phyloP scores from a whole-genome alignment of 768 basidiomycete species.

The Trametes villosa region DNA sequence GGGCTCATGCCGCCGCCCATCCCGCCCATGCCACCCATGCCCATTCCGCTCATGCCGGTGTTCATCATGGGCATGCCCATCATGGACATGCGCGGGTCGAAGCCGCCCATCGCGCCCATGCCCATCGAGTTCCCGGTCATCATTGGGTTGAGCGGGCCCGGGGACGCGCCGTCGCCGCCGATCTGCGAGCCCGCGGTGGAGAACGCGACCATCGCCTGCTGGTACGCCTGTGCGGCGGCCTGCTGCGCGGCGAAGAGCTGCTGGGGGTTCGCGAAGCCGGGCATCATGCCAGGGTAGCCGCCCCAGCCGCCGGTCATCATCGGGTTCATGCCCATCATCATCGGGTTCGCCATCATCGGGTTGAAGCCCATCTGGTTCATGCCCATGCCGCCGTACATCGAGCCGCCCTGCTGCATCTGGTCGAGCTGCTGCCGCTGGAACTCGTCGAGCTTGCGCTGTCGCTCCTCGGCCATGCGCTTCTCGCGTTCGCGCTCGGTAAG shows the following conservation, averaged over 20 bases:
- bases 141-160: slow-evolving; percentile 52
- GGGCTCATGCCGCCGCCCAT: slow-evolving; percentile 28
- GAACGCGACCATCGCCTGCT: slow-evolving; percentile 86
- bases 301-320: slow-evolving; percentile 64
- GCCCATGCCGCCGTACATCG: slow-evolving; percentile 62
- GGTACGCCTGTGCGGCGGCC: slow-evolving; percentile 83
- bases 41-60: slow-evolving; percentile 47
- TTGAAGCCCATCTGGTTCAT: slow-evolving; percentile 54
- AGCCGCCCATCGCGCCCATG: slow-evolving; percentile 34
- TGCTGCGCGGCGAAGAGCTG: slow-evolving; percentile 88
- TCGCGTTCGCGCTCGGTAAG: slow-evolving; percentile 96
- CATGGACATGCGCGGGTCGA: slow-evolving; percentile 84
- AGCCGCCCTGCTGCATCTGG: slow-evolving; percentile 81
- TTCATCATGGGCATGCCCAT: slow-evolving; percentile 77
- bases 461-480: slow-evolving; percentile 87
- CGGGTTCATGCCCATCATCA: slow-evolving; percentile 61
- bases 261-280: slow-evolving; percentile 57
- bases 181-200: slow-evolving; percentile 75
- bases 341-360: slow-evolving; percentile 77
- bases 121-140: slow-evolving; percentile 60
- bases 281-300: slow-evolving; percentile 59
- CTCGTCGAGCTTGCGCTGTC: slow-evolving; percentile 92
- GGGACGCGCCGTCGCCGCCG: slow-evolving; percentile 56
- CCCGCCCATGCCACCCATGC: slow-evolving; percentile 56
- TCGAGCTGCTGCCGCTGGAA: slow-evolving; percentile 88